Base-by-base conservation (phyloP, 371 early-diverging fungal species). In the Fennellomyces sp. region DNA sequence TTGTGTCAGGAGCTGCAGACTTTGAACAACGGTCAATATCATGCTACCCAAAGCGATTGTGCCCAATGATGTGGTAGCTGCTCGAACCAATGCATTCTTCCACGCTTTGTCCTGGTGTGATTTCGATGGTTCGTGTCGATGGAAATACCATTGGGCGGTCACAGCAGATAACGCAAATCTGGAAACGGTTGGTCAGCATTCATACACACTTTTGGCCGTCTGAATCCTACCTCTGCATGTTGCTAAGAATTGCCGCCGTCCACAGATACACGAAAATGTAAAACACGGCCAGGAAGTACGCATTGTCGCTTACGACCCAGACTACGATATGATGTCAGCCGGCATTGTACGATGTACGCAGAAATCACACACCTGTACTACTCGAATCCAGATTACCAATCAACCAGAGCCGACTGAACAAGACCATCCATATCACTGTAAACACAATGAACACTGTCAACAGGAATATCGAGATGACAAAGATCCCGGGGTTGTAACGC, bases 121-220 rank as follows among this genome's bases (percentile, higher is more conserved):
- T 21, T 64, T 75, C 13, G 76, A 63, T 15, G 80, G 78, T 12
- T 82, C 75, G 38, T 83, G 75, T 41, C 85, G 36, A 13, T 85
- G 85, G 50, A 88, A 88, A 63, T 90, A 93, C 93, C 93, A 93
- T 65, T 90, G 82, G 3, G 91, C 88, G 2, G 89, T 88, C 5
- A 91, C 85, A 1, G 87, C 84, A 2, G 90, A 82, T 50, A 93
- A 72, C 10, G 81, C 80, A 29, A 84, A 82, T 63, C 86, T 81
- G 52, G 31, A 36, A n/a, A 61, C 0, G 19, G 47, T 38, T 19
- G 31, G 30, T 15, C 12, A 19, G 39, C 36, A 3, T 36, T 10
- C 13, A 38, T 48, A 19, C 13, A 36, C 26, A 27, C 3, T 13
- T 53, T 49, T 15, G n/a, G 49, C 12, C 1, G 29, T 17, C 19